phyloP scores from a whole-genome alignment of 2,329 filamentous ascomycete species.

The Fusarium begoniae region DNA sequence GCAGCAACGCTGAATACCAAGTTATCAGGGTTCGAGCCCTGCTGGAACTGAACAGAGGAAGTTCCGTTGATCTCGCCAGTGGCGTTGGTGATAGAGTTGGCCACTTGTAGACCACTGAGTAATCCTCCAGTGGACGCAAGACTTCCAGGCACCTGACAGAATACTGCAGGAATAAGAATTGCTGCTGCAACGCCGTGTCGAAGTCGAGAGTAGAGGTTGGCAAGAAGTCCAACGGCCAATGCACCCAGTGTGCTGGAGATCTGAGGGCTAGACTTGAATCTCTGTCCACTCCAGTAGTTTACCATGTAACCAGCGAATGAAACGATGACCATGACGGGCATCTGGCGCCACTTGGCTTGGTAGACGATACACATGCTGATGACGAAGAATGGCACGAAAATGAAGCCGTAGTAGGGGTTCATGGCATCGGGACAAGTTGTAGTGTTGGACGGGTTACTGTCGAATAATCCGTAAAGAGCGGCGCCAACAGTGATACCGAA shows the following conservation, averaged over 20 bases:
- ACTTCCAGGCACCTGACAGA: constrained; percentile 59
- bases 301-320: constrained; percentile 78
- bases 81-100: constrained; percentile 56
- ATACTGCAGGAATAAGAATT: constrained; percentile 58
- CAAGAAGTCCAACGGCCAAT: constrained; percentile 77
- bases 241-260: constrained; percentile 81
- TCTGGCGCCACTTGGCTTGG: constrained; percentile 83
- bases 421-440: constrained; percentile 57
- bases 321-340: constrained; percentile 79
- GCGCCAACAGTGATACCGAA: constrained; percentile 77
- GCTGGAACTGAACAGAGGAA: constrained; percentile 34
- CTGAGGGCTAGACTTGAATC: constrained; percentile 75
- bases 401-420: constrained; percentile 61
- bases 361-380: constrained; percentile 79
- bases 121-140: constrained; percentile 58
- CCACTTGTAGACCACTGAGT: constrained; percentile 55
- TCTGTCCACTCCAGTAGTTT: constrained; percentile 75
- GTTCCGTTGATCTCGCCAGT: constrained; percentile 48
- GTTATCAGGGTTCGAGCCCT: constrained; percentile 43
- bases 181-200: constrained; percentile 61
- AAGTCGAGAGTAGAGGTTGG: constrained; percentile 77
- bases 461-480: constrained; percentile 69
- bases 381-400: constrained; percentile 79
- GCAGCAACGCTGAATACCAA: constrained; percentile 58
- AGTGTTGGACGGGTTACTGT: constrained; percentile 59